Base-by-base conservation (phyloP, 2,329 filamentous ascomycete genomes). In the Clonostachys sp. region DNA sequence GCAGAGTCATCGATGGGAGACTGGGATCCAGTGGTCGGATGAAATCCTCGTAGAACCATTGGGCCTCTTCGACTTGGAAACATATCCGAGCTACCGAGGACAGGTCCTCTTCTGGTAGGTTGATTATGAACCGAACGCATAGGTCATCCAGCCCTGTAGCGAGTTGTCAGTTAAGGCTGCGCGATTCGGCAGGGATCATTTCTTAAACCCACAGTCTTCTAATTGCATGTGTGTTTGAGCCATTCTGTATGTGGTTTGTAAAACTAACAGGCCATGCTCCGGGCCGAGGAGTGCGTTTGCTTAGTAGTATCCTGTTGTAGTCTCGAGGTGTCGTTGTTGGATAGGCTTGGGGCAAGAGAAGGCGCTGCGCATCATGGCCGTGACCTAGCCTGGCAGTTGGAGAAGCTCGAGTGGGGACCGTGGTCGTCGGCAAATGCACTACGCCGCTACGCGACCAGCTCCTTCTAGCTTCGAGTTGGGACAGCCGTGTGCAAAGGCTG, bases 21-120 rank as follows among this genome's bases (percentile, higher is more conserved):
- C 79, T 79, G 45, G 91, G 86, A 67, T 96, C 88, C 53, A 94
- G 76, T 38, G 92, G 91, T 43, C 94, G 89, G 65, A 99, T 90
- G 64, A 99, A 99, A 70, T 99, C 94, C 75, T 99, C 94, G 81
- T 99, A 99, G 71, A 95, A 99, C 94, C 94, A 99, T 83, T 99
- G 95, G 59, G 94, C 94, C 71, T 99, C 95, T 70, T 99, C 94
- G 57, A 99, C 88, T 71, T 97, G 91, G 67, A 99, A 99, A 71
- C 92, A 97, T 70, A 99, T 94, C 62, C 94, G 87, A 63, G 91
- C 89, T 49, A 96, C 88, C 3, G 89, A 91, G 55, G 85, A 84
- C 42, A 97, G 81, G 68, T 99, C 94, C 68, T 94, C 90, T 54
- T 88, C 80, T 42, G 95, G 94, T 51, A 97, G 81, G 71, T 99